Evolutionary conservation across 2,329 filamentous ascomycete genomes (phyloP).

Genomic region (Alternaria angustiovoidea): DNA sequence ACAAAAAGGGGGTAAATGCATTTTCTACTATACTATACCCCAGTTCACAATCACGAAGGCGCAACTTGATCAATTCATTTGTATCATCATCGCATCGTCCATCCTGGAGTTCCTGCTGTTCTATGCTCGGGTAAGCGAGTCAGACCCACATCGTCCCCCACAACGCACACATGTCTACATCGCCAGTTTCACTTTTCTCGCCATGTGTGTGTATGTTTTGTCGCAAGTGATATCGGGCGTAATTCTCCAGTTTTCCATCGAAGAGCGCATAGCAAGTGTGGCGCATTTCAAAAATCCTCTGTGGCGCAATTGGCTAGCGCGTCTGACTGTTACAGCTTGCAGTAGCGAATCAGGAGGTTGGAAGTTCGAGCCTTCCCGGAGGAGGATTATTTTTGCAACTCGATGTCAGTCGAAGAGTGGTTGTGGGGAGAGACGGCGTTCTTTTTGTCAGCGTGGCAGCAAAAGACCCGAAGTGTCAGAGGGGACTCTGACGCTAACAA

Average conservation of each 20-base stretch:
- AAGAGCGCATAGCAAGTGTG: slow-evolving; percentile 29
- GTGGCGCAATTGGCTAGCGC: slow-evolving; percentile 65
- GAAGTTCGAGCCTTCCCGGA: slow-evolving; percentile 47
- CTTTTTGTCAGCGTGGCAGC: not conserved
- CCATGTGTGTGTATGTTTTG: not conserved
- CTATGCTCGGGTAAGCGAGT: slow-evolving; percentile 12
- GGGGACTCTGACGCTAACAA: not conserved
- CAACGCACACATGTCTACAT: not conserved
- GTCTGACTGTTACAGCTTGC: slow-evolving; percentile 63
- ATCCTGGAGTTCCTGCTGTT: not conserved
- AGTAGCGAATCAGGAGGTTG: slow-evolving; percentile 41
- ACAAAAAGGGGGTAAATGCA: not conserved
- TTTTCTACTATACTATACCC: slow-evolving; percentile 1
- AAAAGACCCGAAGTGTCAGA: not conserved
- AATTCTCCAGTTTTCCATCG: not conserved
- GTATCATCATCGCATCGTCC: not conserved
- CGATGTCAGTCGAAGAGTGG: not conserved
- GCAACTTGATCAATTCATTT: not conserved
- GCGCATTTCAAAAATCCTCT: slow-evolving; percentile 42
- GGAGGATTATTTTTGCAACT: slow-evolving; percentile 22
- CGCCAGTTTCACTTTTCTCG: not conserved
- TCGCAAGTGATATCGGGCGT: not conserved
- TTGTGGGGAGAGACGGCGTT: not conserved
- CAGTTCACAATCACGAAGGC: not conserved
- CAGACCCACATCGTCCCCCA: slow-evolving; percentile 14